A percentile compares a stretch with the other conserved stretches of the same genome.
These are phyloP conservation scores for Mycena alexandri DNA, from an alignment of 768 basidiomycete species.

Conservation along the genomic window DNA sequence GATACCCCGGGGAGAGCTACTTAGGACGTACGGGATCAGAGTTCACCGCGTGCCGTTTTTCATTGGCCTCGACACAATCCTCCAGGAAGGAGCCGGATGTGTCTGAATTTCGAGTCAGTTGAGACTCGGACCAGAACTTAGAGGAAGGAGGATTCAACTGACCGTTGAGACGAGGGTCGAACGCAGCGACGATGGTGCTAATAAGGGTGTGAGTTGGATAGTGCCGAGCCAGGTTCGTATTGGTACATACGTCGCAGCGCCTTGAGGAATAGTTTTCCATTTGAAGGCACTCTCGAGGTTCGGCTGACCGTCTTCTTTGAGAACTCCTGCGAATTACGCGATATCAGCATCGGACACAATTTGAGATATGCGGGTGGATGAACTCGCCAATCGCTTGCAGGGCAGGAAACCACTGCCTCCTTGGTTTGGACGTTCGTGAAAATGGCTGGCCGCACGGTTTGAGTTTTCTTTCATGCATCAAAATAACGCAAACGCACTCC, in stretches of 20 bases:
- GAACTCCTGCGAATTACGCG: background rate
- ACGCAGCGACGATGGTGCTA: slow-evolving; percentile 18
- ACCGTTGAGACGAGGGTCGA: slow-evolving; percentile 17
- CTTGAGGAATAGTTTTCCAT: slow-evolving; percentile 25
- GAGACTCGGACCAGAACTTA: background rate
- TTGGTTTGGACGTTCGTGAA: slow-evolving; percentile 3
- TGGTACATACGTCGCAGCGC: slow-evolving; percentile 13
- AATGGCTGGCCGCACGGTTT: background rate
- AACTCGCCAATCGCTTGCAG: background rate
- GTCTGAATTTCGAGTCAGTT: too few relatives aligned
- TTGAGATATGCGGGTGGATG: background rate
- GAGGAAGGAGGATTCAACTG: background rate
- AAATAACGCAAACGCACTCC: background rate
- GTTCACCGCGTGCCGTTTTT: too few relatives aligned
- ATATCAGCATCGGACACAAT: background rate
- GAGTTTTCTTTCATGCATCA: background rate
- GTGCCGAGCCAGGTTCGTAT: too few relatives aligned
- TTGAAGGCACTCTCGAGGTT: background rate
- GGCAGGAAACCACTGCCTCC: background rate
- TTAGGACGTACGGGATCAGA: too few relatives aligned
- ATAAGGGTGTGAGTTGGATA: background rate
- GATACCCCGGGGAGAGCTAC: too few relatives aligned
- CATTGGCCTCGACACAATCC: too few relatives aligned
- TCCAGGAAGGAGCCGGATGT: too few relatives aligned
- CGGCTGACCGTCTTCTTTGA: background rate